Percentiles rank a stretch among this genome's conserved stretches.
phyloP scores from a whole-genome alignment of 768 basidiomycete genomes.

The Tylopilus balloui region DNA sequence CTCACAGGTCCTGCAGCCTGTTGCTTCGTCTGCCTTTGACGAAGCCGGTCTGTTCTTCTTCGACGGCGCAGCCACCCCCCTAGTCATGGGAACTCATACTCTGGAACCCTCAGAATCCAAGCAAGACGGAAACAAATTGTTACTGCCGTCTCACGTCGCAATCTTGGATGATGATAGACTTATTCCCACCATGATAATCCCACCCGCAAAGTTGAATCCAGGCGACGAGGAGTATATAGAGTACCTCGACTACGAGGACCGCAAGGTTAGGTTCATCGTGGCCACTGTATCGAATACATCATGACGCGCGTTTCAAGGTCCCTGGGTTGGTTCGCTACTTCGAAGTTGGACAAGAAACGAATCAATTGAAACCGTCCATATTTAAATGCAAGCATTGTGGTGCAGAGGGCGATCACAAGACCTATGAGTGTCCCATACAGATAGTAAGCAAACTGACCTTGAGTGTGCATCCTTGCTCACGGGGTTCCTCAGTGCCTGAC shows the following conservation, averaged over 20 bases:
- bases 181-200: conserved; percentile 44
- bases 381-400: conserved; percentile 76
- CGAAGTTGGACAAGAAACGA: conserved; percentile 41
- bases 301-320: conserved; percentile 34
- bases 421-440: conserved; percentile 61
- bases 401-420: conserved; percentile 65
- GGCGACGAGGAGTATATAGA: conserved; percentile 70
- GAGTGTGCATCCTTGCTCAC: neutral
- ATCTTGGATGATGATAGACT: conserved; percentile 37
- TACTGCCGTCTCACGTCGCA: conserved; percentile 69
- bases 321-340: conserved; percentile 59
- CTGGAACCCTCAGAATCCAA: conserved; percentile 19
- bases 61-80: conserved; percentile 41
- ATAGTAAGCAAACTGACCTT: conserved; percentile 48
- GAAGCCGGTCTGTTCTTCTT: conserved; percentile 42
- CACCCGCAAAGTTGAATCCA: conserved; percentile 37
- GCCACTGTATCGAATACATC: neutral
- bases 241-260: conserved; percentile 70
- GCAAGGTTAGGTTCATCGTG: conserved; percentile 41
- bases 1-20: conserved; percentile 31
- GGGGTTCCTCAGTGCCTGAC: conserved; percentile 57
- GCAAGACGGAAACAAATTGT: conserved; percentile 28
- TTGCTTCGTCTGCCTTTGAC: conserved; percentile 14
- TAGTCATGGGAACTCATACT: conserved; percentile 25
- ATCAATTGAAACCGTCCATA: conserved; percentile 38